A percentile compares a stretch with the other conserved stretches of the same genome.
These are phyloP conservation scores for Allomyces arbusculus DNA, from an alignment of 192 early-diverging fungal species.

Conservation along the genomic window DNA sequence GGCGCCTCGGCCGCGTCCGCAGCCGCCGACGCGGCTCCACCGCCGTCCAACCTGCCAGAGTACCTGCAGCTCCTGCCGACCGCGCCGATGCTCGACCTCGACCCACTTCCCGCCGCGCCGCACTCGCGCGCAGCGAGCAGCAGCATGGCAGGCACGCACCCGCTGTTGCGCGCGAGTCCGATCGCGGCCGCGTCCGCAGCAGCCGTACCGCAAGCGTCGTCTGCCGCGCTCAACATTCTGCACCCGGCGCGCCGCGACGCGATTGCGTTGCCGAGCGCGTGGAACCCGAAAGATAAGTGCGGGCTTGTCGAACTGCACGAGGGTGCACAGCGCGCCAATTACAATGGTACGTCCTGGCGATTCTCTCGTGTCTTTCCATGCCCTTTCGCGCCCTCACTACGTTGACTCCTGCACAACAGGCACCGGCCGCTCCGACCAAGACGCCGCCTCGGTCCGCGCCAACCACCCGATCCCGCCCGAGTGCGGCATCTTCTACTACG, in stretches of 20 bases:
- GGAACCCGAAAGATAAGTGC: conserved; percentile 39
- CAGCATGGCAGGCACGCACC: no score
- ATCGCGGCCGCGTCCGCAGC: no score
- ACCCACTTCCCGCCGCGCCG: no score
- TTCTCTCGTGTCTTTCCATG: background rate
- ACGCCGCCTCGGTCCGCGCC: conserved; percentile 61
- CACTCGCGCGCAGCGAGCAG: no score
- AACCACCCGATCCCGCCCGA: conserved; percentile 67
- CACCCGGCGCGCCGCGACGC: no score
- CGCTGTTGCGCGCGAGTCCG: no score
- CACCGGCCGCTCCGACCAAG: conserved; percentile 43
- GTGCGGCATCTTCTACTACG: conserved; percentile 83
- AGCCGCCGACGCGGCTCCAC: no score
- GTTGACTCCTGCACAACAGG: conserved; percentile 15
- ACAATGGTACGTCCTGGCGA: conserved; percentile 19
- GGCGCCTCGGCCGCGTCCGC: no score
- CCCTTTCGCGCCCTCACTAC: conserved; percentile 1
- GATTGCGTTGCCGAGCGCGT: conserved; percentile 26
- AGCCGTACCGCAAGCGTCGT: no score
- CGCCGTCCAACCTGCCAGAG: conserved; percentile 9
- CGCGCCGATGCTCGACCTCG: no score
- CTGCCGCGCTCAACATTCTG: no score
- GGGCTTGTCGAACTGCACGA: conserved; percentile 19
- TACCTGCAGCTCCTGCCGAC: no score
- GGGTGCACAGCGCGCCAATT: conserved; percentile 19